These are phyloP conservation scores for Teunomyces cretensis DNA, from an alignment of 805 yeast genomes.

Conservation along the genomic window DNA sequence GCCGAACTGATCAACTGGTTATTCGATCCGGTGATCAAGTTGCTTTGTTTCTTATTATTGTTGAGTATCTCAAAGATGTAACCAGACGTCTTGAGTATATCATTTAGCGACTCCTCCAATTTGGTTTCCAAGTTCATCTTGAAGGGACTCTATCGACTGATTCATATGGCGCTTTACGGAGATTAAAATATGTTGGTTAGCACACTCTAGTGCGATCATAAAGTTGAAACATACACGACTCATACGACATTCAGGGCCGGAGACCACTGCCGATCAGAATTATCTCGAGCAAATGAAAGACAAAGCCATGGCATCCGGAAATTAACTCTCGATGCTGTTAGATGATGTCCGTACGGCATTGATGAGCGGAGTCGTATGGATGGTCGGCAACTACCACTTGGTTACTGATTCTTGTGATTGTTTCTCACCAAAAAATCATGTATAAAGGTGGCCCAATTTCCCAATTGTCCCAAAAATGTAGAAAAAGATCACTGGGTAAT, in stretches of 20 bases:
- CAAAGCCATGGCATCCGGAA: too few species aligned
- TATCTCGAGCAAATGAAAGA: too few species aligned
- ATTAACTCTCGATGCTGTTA: too few species aligned
- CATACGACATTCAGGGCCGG: background rate
- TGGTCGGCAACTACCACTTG: too few species aligned
- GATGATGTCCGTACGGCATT: too few species aligned
- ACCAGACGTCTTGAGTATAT: conserved; percentile 42
- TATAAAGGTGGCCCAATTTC: too few species aligned
- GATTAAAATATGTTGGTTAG: background rate
- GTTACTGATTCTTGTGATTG: too few species aligned
- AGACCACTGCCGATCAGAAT: too few species aligned
- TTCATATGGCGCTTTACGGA: background rate
- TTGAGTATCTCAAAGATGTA: conserved; percentile 42
- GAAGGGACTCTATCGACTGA: background rate
- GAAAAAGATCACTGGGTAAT: too few species aligned
- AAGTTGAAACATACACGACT: background rate
- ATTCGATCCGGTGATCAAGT: conserved; percentile 41
- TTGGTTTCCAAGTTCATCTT: conserved; percentile 40
- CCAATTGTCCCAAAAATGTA: too few species aligned
- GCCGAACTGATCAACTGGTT: conserved; percentile 40
- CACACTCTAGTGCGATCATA: background rate
- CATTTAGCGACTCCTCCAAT: conserved; percentile 40
- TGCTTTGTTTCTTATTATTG: conserved; percentile 41
- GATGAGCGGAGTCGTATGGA: too few species aligned
- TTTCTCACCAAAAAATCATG: too few species aligned